Percentiles rank a stretch among this genome's conserved stretches.
These are phyloP conservation scores for Lipomyces orientalis DNA, from an alignment of 805 yeast genomes.

Conservation along the genomic window DNA sequence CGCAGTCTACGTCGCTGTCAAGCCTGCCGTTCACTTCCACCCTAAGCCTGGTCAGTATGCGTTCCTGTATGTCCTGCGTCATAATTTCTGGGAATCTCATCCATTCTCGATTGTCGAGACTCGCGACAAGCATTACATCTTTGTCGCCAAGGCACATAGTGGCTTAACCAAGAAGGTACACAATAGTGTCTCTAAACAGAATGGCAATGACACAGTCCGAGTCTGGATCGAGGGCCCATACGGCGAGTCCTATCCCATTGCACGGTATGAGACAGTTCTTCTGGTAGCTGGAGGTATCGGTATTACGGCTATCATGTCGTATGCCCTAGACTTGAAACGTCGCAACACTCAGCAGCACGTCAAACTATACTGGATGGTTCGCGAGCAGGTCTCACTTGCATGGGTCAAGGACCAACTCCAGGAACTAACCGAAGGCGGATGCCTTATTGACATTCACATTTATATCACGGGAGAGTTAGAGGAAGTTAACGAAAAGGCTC, in stretches of 20 bases:
- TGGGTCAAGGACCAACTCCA: constrained; percentile 32
- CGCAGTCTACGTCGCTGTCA: constrained; percentile 18
- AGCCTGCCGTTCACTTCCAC: constrained; percentile 17
- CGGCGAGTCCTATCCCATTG: constrained; percentile 58
- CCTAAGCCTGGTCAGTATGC: constrained; percentile 38
- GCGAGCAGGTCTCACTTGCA: constrained; percentile 17
- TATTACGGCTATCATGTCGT: constrained; percentile 60
- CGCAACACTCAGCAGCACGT: constrained; percentile 28
- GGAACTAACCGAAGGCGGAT: constrained; percentile 20
- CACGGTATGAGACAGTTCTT: constrained; percentile 53
- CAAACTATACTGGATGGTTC: constrained; percentile 35
- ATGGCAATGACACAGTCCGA: neutral
- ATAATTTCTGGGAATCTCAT: constrained; percentile 35
- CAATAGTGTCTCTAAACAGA: constrained; percentile 7
- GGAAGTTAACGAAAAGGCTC: neutral
- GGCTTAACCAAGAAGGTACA: constrained; percentile 23
- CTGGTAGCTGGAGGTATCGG: constrained; percentile 71
- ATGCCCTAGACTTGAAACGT: constrained; percentile 47
- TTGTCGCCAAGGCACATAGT: constrained; percentile 20
- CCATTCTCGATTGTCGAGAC: constrained; percentile 27
- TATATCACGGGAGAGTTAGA: constrained; percentile 29
- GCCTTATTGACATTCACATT: constrained; percentile 23
- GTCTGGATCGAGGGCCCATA: constrained; percentile 63
- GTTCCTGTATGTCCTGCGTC: constrained; percentile 31
- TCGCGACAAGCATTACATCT: constrained; percentile 23